These are phyloP conservation scores for Parathielavia hyrcaniae DNA, from an alignment of 495 filamentous ascomycete genomes.

Conservation along the genomic window DNA sequence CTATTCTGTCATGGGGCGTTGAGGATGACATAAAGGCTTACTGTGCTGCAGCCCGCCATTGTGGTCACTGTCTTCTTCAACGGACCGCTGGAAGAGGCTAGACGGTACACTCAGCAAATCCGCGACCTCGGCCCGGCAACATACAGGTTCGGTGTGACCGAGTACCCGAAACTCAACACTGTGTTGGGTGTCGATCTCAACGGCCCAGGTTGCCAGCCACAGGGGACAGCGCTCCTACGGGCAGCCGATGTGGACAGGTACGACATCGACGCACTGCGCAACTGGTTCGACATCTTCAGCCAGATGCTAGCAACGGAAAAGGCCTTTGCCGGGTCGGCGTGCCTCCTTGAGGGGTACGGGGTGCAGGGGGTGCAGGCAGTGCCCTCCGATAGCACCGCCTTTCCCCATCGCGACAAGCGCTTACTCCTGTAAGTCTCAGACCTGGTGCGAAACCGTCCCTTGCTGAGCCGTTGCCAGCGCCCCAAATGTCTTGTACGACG, in stretches of 20 bases:
- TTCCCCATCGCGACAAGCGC: slow-evolving; percentile 37
- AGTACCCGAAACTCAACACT: slow-evolving; percentile 40
- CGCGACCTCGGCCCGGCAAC: slow-evolving; percentile 36
- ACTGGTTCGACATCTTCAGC: slow-evolving; percentile 40
- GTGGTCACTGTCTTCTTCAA: slow-evolving; percentile 44
- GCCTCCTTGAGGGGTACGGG: slow-evolving; percentile 52
- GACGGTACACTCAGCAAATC: slow-evolving; percentile 40
- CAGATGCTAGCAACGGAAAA: slow-evolving; percentile 15
- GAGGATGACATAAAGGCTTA: neutral
- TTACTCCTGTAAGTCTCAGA: slow-evolving; percentile 29
- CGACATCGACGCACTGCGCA: slow-evolving; percentile 38
- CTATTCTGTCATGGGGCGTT: neutral
- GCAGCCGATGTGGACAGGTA: slow-evolving; percentile 42
- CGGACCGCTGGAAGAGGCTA: slow-evolving; percentile 35
- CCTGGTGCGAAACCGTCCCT: neutral
- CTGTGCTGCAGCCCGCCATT: slow-evolving; percentile 35
- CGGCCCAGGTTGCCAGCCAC: slow-evolving; percentile 38
- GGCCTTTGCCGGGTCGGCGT: slow-evolving; percentile 34
- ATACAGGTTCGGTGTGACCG: slow-evolving; percentile 22
- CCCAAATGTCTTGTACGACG: neutral
- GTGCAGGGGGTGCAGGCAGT: slow-evolving; percentile 40
- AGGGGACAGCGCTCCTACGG: slow-evolving; percentile 37
- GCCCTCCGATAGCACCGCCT: slow-evolving; percentile 37
- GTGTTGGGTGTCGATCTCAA: slow-evolving; percentile 35
- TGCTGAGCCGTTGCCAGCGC: neutral